These are phyloP conservation scores for Postia placenta DNA, from an alignment of 768 basidiomycete species.

Conservation along the genomic window DNA sequence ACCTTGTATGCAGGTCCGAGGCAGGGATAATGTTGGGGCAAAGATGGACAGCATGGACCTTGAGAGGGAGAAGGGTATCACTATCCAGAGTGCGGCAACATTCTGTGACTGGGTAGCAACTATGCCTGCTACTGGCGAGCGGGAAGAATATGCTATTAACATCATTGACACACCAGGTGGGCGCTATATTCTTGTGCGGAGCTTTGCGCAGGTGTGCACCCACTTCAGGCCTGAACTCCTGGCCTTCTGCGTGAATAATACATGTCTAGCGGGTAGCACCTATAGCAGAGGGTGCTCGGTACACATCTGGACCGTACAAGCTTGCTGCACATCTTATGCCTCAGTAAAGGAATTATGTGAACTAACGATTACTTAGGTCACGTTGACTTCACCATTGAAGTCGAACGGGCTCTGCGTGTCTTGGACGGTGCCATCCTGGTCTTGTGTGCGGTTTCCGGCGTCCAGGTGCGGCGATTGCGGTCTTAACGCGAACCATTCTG, in stretches of 20 bases:
- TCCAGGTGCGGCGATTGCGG: slow-evolving; percentile 51
- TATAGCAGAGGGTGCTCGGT: too few species aligned
- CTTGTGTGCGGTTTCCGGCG: slow-evolving; percentile 94
- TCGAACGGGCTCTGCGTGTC: slow-evolving; percentile 93
- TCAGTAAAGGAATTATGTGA: neutral
- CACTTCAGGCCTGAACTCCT: too few species aligned
- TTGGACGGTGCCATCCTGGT: slow-evolving; percentile 96
- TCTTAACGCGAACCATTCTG: neutral
- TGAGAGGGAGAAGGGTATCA: slow-evolving; percentile 98
- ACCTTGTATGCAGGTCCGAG: slow-evolving; percentile 61
- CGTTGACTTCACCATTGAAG: slow-evolving; percentile 99
- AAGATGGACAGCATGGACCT: slow-evolving; percentile 99
- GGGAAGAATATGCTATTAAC: slow-evolving; percentile 88
- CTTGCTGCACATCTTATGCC: neutral
- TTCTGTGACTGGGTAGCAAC: slow-evolving; percentile 93
- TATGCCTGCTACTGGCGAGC: slow-evolving; percentile 51
- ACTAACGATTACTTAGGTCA: slow-evolving; percentile 56
- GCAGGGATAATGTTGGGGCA: slow-evolving; percentile 91
- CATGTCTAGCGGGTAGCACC: too few species aligned
- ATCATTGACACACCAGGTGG: slow-evolving; percentile 99
- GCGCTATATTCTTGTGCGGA: too few species aligned
- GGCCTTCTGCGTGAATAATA: too few species aligned
- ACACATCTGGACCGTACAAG: slow-evolving; percentile 9
- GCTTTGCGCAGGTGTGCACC: too few species aligned
- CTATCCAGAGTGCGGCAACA: slow-evolving; percentile 97